Evolutionary conservation across 345 rosid species (phyloP), one percentile per base, ranked within the genome.

Genomic region (Laguncularia racemosa): DNA sequence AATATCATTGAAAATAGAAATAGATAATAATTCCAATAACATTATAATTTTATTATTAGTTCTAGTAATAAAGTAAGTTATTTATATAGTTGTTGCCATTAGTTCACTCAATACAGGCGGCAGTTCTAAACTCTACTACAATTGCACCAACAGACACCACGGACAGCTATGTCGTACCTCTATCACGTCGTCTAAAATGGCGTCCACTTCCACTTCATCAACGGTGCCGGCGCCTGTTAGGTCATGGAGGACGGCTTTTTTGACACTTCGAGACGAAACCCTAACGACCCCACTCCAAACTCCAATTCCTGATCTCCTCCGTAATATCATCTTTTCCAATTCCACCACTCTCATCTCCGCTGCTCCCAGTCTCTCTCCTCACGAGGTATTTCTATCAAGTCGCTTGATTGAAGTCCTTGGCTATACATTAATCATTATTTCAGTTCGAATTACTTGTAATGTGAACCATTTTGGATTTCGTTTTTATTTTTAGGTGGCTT

Each of bases 161-260:
- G 9, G 40, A 21, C 63, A 44, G 46, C 18, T 23, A 21, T 3
- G 13, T 1, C 20, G 21, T 0, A 14, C 18, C 2, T 4, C 14
- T 11, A 47, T 45, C 51, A 47, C 44, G 66, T 19, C 58, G n/a
- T 28, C 48, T 48, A 26, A 55, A 17, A 71, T 71, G 62, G 76
- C 68, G 66, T 66, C 74, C 20, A 62, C 82, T 17, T 51, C 64
- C n/a, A 17, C 49, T 44, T 46, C 82, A 16, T 67, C 78, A 16
- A 62, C 81, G 18, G 55, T 81, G 48, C 60, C 78, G 8, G 64
- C 67, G 23, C 26, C 68, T 11, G 58, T 67, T 18, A 67, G 82
- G 58, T 62, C 70, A 44, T 91, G 97, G 95, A 78, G 96, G 75
- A 82, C 96, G 55, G 86, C 91, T 40, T 88, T 91, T 78, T 78